Evolutionary conservation across 2,329 filamentous ascomycete genomes (phyloP).

Genomic region (Alternaria sp.): DNA sequence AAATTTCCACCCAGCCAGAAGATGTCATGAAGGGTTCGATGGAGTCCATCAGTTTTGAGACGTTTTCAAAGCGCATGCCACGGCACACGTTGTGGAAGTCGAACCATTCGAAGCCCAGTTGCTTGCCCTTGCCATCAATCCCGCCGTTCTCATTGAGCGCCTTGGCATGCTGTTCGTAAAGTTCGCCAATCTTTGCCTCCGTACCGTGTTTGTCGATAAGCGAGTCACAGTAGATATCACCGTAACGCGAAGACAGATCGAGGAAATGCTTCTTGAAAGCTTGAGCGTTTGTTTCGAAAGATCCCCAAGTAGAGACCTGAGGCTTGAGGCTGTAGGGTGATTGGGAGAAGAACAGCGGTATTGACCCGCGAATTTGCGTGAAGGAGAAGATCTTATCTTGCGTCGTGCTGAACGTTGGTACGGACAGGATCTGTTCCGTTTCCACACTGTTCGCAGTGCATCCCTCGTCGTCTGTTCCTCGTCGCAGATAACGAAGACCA

Average conservation of each 20-base stretch:
- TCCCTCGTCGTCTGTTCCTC: constrained; percentile 89
- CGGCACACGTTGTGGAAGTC: constrained; percentile 93
- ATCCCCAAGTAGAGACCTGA: constrained; percentile 81
- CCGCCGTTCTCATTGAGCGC: constrained; percentile 69
- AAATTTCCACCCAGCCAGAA: constrained; percentile 74
- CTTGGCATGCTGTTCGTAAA: constrained; percentile 75
- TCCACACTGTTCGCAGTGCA: constrained; percentile 90
- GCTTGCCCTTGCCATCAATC: constrained; percentile 56
- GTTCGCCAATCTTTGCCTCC: constrained; percentile 79
- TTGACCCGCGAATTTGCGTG: constrained; percentile 86
- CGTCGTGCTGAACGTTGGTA: constrained; percentile 68
- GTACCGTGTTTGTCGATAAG: constrained; percentile 88
- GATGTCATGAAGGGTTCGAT: constrained; percentile 72
- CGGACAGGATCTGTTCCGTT: constrained; percentile 90
- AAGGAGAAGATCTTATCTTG: constrained; percentile 77
- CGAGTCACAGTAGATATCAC: constrained; percentile 78
- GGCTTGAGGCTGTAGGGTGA: constrained; percentile 94
- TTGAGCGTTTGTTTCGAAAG: constrained; percentile 75
- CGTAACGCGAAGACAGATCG: constrained; percentile 73
- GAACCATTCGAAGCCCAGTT: constrained; percentile 88
- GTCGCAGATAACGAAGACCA: constrained; percentile 86
- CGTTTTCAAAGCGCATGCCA: constrained; percentile 98
- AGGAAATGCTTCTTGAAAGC: constrained; percentile 85
- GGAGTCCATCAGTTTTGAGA: constrained; percentile 77
- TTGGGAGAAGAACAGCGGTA: constrained; percentile 94